Conservation (phyloP, 2,329 filamentous ascomycete genomes). For the Fusarium sp. region DNA sequence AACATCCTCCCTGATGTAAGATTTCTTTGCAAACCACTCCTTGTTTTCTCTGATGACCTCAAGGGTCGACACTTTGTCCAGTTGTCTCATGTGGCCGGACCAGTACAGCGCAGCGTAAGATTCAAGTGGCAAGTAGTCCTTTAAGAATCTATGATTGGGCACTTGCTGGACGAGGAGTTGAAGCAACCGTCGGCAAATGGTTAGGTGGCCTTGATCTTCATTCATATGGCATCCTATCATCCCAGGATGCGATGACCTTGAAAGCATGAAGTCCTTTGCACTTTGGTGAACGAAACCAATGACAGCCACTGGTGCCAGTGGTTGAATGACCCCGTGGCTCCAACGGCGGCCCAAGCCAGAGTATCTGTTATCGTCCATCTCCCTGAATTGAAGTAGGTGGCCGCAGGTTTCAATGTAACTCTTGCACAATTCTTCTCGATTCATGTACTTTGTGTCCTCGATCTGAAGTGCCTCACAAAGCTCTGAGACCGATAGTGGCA, state of each 20-base stretch:
- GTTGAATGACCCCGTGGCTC: background rate
- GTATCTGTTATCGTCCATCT: background rate
- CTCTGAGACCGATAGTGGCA: background rate
- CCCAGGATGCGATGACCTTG: background rate
- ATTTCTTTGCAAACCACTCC: background rate
- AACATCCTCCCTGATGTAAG: background rate
- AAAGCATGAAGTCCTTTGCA: background rate
- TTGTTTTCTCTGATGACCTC: background rate
- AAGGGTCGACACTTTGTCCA: background rate
- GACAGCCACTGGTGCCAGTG: background rate
- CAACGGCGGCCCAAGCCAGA: background rate
- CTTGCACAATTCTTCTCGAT: background rate
- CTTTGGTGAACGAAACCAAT: background rate
- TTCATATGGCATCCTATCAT: background rate
- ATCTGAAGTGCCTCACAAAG: constrained; percentile 14
- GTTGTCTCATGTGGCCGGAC: background rate
- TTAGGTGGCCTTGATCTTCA: background rate
- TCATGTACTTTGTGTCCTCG: background rate
- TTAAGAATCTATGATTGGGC: fast-evolving
- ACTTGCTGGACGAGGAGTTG: background rate
- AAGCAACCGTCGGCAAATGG: background rate
- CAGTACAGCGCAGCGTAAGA: background rate
- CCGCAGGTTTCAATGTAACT: constrained; percentile 11
- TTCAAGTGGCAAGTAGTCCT: background rate
- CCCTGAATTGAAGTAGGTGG: constrained; percentile 7